phyloP scores from a whole-genome alignment of 257 asterid species.

The Paulownia fortunei region DNA sequence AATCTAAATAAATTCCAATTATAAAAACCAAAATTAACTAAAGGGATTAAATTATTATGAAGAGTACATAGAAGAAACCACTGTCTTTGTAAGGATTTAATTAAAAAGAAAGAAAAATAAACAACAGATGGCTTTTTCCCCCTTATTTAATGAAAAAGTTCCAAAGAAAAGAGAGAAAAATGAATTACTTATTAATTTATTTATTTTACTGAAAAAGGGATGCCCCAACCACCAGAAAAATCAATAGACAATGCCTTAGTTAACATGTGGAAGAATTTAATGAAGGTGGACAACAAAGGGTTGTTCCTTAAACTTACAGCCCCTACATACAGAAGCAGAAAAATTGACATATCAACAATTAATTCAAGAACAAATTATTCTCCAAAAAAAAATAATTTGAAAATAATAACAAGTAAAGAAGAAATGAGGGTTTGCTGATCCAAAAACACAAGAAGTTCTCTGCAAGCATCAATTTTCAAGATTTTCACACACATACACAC shows the following conservation, averaged over 20 bases:
- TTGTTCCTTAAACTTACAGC: conserved; percentile 10
- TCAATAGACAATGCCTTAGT: conserved; percentile 25
- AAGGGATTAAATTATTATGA: background rate
- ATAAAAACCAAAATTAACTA: background rate
- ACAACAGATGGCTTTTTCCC: conserved; percentile 1
- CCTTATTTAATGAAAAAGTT: conserved; percentile 11
- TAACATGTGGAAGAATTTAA: conserved; percentile 37
- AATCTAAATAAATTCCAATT: background rate
- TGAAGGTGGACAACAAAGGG: conserved; percentile 18
- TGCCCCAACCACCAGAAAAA: conserved; percentile 26
- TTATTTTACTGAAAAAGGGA: conserved; percentile 27
- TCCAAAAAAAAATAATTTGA: background rate
- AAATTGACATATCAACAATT: conserved; percentile 12
- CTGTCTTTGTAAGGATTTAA: conserved; percentile 18
- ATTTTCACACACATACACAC: conserved; percentile 9
- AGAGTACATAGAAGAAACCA: conserved; percentile 19
- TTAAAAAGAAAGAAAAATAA: background rate
- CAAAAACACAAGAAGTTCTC: conserved; percentile 24
- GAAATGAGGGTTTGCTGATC: background rate
- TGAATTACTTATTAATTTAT: background rate
- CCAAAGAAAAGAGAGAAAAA: background rate
- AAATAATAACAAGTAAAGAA: background rate
- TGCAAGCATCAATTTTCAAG: conserved; percentile 31
- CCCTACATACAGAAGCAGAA: conserved; percentile 12
- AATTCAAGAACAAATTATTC: conserved; percentile 30